phyloP scores from a whole-genome alignment of 352 stramenopile genomes.

The Phytopythium helicoides region DNA sequence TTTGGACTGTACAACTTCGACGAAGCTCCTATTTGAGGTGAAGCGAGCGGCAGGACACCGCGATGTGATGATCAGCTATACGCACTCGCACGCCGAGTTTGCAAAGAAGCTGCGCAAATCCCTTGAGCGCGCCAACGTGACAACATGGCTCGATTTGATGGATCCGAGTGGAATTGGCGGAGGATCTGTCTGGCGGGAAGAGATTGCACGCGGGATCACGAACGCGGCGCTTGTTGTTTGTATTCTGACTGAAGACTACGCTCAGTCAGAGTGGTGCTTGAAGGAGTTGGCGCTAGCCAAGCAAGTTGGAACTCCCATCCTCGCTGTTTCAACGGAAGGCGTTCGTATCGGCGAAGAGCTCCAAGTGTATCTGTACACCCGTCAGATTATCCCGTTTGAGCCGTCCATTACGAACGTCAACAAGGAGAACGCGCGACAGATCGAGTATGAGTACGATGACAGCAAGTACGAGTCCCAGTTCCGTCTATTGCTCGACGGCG shows the following conservation, averaged over 20 bases:
- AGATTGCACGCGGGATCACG: conserved; percentile 78
- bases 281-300: conserved; percentile 82
- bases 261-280: conserved; percentile 79
- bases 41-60: conserved; percentile 76
- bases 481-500: conserved; percentile 70
- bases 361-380: conserved; percentile 84
- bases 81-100: conserved; percentile 80
- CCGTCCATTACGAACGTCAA: conserved; percentile 60
- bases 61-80: conserved; percentile 89
- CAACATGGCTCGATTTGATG: conserved; percentile 87
- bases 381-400: conserved; percentile 80
- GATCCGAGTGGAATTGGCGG: conserved; percentile 82
- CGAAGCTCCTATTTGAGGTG: conserved; percentile 74
- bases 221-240: conserved; percentile 74
- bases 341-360: conserved; percentile 68
- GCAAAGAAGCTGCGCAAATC: conserved; percentile 70
- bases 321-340: conserved; percentile 69
- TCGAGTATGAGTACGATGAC: conserved; percentile 82
- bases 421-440: conserved; percentile 51
- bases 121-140: conserved; percentile 73
- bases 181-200: conserved; percentile 77
- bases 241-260: conserved; percentile 79
- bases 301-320: conserved; percentile 72
- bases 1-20: conserved; percentile 78
- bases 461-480: conserved; percentile 70